Conservation (phyloP, 306 rosid species). For the Citrullus amarus region DNA sequence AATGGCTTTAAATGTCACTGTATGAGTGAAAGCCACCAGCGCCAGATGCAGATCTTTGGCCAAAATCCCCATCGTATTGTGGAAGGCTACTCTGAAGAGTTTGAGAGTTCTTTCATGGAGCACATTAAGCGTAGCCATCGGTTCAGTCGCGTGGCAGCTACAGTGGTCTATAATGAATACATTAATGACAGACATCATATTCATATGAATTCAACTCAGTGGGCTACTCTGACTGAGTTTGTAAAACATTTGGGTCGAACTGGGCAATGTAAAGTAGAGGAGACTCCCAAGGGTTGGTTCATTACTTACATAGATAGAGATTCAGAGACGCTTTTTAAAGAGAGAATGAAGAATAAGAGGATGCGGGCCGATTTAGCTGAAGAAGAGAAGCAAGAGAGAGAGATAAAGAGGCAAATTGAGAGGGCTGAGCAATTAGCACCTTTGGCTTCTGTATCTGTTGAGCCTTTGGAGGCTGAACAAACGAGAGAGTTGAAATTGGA, state of each 20-base stretch:
- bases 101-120: slow-evolving; percentile 55
- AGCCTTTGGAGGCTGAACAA: slow-evolving; percentile 21
- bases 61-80: slow-evolving; percentile 58
- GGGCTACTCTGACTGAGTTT: slow-evolving; percentile 82
- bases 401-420: slow-evolving; percentile 74
- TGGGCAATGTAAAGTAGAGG: slow-evolving; percentile 82
- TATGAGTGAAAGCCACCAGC: slow-evolving; percentile 91
- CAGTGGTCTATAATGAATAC: slow-evolving; percentile 84
- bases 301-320: slow-evolving; percentile 74
- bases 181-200: slow-evolving; percentile 69
- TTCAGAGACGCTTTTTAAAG: slow-evolving; percentile 73
- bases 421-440: slow-evolving; percentile 42
- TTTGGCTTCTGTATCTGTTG: slow-evolving; percentile 21
- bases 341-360: slow-evolving; percentile 65
- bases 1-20: slow-evolving; percentile 94
- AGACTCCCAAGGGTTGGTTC: slow-evolving; percentile 94
- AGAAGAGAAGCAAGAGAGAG: slow-evolving; percentile 85
- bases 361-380: slow-evolving; percentile 54
- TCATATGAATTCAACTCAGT: slow-evolving; percentile 78
- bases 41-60: slow-evolving; percentile 85
- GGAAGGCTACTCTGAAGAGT: slow-evolving; percentile 77
- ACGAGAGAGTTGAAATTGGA: slow-evolving; percentile 44
- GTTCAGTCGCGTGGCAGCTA: slow-evolving; percentile 80
- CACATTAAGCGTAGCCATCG: slow-evolving; percentile 86
- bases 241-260: slow-evolving; percentile 73